Evolutionary conservation across 1,284 basidiomycete species (phyloP).

Genomic region (Papiliotrema flavescens): DNA sequence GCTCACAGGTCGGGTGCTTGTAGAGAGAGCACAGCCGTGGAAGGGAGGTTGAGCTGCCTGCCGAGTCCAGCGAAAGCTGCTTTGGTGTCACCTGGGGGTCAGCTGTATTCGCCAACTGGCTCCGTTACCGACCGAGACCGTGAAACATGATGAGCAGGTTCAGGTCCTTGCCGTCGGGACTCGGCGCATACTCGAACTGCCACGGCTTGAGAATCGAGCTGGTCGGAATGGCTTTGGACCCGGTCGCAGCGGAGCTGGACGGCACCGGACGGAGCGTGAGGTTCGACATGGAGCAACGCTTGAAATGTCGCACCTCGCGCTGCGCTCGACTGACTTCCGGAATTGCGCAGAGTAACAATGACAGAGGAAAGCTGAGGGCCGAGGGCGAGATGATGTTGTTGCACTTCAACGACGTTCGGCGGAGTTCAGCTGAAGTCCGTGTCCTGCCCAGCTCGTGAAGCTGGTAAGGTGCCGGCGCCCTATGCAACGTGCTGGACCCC

Average conservation of each 20-base stretch:
- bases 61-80: conserved; percentile 70
- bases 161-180: conserved; percentile 71
- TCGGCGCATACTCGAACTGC: conserved; percentile 35
- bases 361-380: no score
- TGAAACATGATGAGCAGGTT: conserved; percentile 83
- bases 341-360: no score
- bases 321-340: no score
- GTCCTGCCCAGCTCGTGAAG: no score
- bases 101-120: no score
- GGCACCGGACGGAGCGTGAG: conserved; percentile 33
- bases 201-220: conserved; percentile 30
- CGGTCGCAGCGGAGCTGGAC: conserved; percentile 3
- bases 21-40: conserved; percentile 76
- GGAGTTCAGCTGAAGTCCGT: no score
- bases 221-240: conserved; percentile 20
- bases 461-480: no score
- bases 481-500: no score
- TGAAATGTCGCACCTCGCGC: no score
- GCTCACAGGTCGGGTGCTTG: conserved; percentile 72
- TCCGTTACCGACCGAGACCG: conserved; percentile 64
- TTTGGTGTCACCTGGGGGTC: conserved; percentile 69
- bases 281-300: conserved; percentile 25
- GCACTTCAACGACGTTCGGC: no score
- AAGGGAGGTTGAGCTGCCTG: conserved; percentile 70
- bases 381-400: no score